Percentiles rank a stretch among this genome's conserved stretches.
These are phyloP conservation scores for Tephrocybe sp. DNA, from an alignment of 768 basidiomycete species.

Conservation along the genomic window DNA sequence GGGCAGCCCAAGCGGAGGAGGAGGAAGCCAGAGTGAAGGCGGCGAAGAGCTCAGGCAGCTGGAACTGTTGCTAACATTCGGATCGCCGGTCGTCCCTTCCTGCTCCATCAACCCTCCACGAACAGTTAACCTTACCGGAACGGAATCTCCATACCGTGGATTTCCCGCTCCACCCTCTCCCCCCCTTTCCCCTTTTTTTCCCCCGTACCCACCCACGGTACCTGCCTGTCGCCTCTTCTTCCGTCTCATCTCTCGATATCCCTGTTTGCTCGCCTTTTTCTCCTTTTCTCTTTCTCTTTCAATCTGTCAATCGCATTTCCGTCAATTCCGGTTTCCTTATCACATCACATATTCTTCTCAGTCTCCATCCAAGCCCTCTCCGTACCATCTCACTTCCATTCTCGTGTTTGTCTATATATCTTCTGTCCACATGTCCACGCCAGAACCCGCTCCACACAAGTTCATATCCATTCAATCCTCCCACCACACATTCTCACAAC, in stretches of 20 bases:
- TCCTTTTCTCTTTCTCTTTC: background rate
- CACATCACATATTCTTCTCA: slow-evolving; percentile 20
- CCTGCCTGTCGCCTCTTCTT: background rate
- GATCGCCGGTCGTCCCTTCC: slow-evolving; percentile 8
- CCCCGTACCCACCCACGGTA: background rate
- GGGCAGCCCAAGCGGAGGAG: slow-evolving; percentile 79
- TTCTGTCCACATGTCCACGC: slow-evolving; percentile 13
- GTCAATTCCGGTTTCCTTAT: slow-evolving; percentile 17
- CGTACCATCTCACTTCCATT: slow-evolving; percentile 7
- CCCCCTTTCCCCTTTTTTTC: too few relatives aligned
- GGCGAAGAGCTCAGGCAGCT: slow-evolving; percentile 49
- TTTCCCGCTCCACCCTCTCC: slow-evolving; percentile 13
- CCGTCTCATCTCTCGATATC: background rate
- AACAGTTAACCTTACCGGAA: slow-evolving; percentile 2
- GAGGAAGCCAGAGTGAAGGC: slow-evolving; percentile 68
- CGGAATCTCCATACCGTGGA: background rate
- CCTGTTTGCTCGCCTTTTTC: background rate
- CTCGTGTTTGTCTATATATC: slow-evolving; percentile 22
- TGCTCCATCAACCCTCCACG: slow-evolving; percentile 2
- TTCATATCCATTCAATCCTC: background rate
- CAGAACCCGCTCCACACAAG: slow-evolving; percentile 2
- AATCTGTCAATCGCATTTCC: too few relatives aligned
- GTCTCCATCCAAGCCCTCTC: slow-evolving; percentile 16
- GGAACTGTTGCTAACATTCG: slow-evolving; percentile 67
- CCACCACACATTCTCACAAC: background rate